A percentile compares a stretch with the other conserved stretches of the same genome.
phyloP scores from a whole-genome alignment of 2,329 filamentous ascomycete species.

The Hortaea werneckii region DNA sequence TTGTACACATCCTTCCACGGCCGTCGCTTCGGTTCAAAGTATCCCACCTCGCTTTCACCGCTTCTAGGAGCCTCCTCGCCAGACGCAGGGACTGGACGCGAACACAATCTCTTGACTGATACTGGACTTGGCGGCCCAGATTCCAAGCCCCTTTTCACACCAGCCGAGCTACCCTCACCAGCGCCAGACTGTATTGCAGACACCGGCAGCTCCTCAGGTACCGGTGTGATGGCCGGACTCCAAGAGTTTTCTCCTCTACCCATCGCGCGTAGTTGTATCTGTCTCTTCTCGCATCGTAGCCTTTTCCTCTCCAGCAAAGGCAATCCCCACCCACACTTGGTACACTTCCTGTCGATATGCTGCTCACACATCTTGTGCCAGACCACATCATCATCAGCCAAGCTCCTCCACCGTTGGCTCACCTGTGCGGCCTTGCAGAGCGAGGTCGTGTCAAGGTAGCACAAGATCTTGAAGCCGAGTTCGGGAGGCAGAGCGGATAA shows the following conservation, averaged over 20 bases:
- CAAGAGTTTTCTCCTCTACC: slow-evolving; percentile 47
- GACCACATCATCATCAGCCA: slow-evolving; percentile 95
- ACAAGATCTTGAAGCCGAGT: slow-evolving; percentile 86
- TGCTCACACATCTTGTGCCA: slow-evolving; percentile 99
- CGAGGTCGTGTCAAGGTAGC: slow-evolving; percentile 84
- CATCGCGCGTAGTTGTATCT: slow-evolving; percentile 62
- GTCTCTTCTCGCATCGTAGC: slow-evolving; percentile 74
- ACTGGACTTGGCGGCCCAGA: slow-evolving; percentile 13
- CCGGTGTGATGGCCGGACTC: slow-evolving; percentile 41
- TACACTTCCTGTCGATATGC: slow-evolving; percentile 87
- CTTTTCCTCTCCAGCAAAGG: slow-evolving; percentile 82
- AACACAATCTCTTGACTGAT: slow-evolving; percentile 17
- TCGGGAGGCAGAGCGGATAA: slow-evolving; percentile 79
- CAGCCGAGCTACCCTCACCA: slow-evolving; percentile 4
- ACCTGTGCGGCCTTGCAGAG: slow-evolving; percentile 95
- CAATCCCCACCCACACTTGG: slow-evolving; percentile 90
- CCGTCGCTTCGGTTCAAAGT: slow-evolving; percentile 44
- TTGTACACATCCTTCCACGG: slow-evolving; percentile 98
- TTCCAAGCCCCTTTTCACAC: slow-evolving; percentile 13
- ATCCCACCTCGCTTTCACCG: slow-evolving; percentile 26
- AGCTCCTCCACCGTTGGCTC: slow-evolving; percentile 71
- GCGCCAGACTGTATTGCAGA: background rate
- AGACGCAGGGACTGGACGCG: slow-evolving; percentile 8
- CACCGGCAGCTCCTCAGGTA: slow-evolving; percentile 26
- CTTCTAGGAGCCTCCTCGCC: background rate